Base-by-base conservation (phyloP, 2,329 filamentous ascomycete genomes). In the Botrytis fragariae region DNA sequence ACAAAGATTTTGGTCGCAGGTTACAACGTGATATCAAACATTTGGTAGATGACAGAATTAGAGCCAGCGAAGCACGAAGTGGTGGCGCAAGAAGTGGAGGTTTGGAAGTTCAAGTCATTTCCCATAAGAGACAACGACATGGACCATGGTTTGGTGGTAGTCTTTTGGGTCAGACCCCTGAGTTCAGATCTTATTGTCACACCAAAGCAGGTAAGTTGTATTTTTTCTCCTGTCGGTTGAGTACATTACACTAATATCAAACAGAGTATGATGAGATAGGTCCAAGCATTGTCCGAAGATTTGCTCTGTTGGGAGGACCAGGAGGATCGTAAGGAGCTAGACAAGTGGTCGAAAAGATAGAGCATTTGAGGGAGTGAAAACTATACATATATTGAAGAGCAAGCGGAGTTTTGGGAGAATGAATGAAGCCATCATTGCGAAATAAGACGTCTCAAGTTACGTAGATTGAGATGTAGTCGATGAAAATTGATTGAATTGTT, bases 131-230 rank as follows among this genome's bases (percentile, higher is more conserved):
- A 82, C 96, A 99, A 88, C 88, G 95, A 81, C 95, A 99, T 82
- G 96, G 96, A 29, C 96, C 96, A 45, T 99, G 96, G 96, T 99
- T 99, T 82, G 96, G 96, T 83, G 96, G 96, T 79, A 97, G 94
- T 85, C 87, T 99, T 84, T 87, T 99, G 75, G 97, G 95, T 72
- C 95, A 98, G 86, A 99, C 96, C 10, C 95, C 97, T 7, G 97
- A 99, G 84, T 99, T 99, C 88, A 90, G 94, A 82, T 98, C 94
- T 81, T 99, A 98, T 85, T 99, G 96, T 86, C 97, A 99, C 84
- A 99, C 93, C 73, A 96, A 96, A 86, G 90, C 90, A 61, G 74
- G 80, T 82, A 74, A 74, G 74, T 74, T 29, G 29, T 69, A 16
- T 1, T 54, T 10, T 25, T 57, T 32, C 48, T 18, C 3, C 25